phyloP scores from a whole-genome alignment of 163 green algal genomes.

The Scenedesmus sp. region DNA sequence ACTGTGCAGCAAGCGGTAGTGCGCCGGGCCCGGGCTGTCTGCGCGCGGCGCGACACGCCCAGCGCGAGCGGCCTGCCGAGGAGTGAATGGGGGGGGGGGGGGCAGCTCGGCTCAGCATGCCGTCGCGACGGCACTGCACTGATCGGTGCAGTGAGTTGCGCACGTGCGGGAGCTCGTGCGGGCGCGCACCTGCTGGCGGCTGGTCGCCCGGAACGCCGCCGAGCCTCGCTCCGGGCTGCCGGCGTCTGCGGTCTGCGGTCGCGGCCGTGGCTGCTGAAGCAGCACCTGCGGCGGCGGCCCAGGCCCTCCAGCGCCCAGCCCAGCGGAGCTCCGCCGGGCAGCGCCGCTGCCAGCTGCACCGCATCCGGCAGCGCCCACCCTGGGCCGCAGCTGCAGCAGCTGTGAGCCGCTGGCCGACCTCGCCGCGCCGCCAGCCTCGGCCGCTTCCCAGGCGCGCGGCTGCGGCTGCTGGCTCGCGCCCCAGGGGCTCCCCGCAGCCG shows the following conservation, averaged over 20 bases:
- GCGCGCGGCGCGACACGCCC: neutral
- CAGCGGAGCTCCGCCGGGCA: too few species aligned
- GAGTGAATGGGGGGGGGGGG: too few species aligned
- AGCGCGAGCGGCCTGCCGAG: neutral
- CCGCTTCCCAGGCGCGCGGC: too few species aligned
- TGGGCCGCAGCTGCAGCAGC: too few species aligned
- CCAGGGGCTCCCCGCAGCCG: neutral
- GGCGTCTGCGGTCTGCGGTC: neutral
- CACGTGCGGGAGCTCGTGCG: neutral
- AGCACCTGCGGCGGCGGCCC: neutral
- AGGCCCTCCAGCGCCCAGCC: too few species aligned
- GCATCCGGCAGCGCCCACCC: too few species aligned
- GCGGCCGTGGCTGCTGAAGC: neutral
- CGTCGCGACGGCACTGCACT: neutral
- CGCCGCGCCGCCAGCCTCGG: too few species aligned
- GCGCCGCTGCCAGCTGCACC: too few species aligned
- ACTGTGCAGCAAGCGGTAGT: slow-evolving; percentile 1
- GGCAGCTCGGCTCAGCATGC: neutral
- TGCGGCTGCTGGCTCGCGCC: too few species aligned
- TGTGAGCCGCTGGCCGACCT: too few species aligned
- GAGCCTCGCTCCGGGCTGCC: neutral
- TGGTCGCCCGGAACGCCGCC: slow-evolving; percentile 17
- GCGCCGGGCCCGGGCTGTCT: slow-evolving; percentile 2
- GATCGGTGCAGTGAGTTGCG: neutral
- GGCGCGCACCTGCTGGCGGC: slow-evolving; percentile 25